A percentile compares a stretch with the other conserved stretches of the same genome.
phyloP scores from a whole-genome alignment of 164 flowering plant species.

The Tinospora cordifolia region DNA sequence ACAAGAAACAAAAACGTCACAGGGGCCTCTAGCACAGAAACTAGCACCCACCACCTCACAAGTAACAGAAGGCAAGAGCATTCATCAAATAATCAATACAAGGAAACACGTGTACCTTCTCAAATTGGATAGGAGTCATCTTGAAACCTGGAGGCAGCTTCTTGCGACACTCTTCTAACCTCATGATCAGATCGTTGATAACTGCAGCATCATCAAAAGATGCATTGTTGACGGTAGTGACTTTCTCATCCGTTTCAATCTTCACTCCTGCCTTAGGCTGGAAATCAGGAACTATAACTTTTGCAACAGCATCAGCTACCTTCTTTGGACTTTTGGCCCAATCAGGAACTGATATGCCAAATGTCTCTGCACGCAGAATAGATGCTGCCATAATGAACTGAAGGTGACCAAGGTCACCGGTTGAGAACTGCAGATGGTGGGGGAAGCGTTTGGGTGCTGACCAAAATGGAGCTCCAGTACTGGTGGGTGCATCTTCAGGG shows the following conservation, averaged over 20 bases:
- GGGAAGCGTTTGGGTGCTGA: constrained; percentile 88
- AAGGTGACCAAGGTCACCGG: constrained; percentile 46
- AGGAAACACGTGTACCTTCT: constrained; percentile 62
- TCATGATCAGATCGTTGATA: constrained; percentile 45
- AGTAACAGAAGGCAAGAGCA: too few species aligned
- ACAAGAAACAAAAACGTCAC: not conserved
- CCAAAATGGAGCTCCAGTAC: constrained; percentile 78
- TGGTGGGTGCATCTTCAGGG: constrained; percentile 75
- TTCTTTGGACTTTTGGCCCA: constrained; percentile 48
- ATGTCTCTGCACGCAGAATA: constrained; percentile 66
- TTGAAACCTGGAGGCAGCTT: constrained; percentile 48
- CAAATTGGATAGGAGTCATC: constrained; percentile 82
- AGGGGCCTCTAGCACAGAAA: not conserved
- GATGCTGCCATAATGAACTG: constrained; percentile 64
- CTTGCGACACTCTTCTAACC: constrained; percentile 38
- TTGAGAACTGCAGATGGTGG: constrained; percentile 54
- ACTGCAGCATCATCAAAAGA: constrained; percentile 70
- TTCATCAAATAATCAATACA: too few species aligned
- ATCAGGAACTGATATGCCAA: constrained; percentile 66
- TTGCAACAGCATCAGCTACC: constrained; percentile 50
- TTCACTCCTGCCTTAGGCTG: constrained; percentile 61
- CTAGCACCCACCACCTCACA: too few species aligned
- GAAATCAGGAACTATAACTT: constrained; percentile 65
- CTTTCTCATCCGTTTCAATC: constrained; percentile 74
- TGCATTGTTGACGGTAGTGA: constrained; percentile 46